These are phyloP conservation scores for Pythium brachiatum DNA, from an alignment of 352 stramenopile genomes.

Conservation along the genomic window DNA sequence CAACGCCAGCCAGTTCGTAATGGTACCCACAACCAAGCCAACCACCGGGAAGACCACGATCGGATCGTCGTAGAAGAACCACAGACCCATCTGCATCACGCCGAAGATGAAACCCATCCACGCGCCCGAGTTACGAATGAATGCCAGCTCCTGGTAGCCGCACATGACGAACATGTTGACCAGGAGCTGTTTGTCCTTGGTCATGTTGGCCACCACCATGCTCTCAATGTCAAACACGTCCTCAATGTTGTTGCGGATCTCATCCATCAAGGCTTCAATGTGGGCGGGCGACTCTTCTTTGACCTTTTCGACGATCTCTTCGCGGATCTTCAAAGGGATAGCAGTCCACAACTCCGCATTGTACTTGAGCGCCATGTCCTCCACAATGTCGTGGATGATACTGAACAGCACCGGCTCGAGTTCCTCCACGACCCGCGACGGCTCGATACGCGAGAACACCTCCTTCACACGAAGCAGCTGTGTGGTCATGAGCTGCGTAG, in stretches of 20 bases:
- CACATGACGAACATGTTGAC: constrained; percentile 95
- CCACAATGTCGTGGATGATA: constrained; percentile 85
- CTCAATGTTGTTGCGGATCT: constrained; percentile 94
- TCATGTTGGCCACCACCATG: constrained; percentile 94
- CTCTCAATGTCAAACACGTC: constrained; percentile 95
- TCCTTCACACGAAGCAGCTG: constrained; percentile 93
- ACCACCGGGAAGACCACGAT: constrained; percentile 89
- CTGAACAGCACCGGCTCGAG: constrained; percentile 92
- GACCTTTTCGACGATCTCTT: constrained; percentile 93
- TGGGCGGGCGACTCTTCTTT: constrained; percentile 92
- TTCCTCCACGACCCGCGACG: constrained; percentile 86
- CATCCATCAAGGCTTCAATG: constrained; percentile 93
- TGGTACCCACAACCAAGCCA: constrained; percentile 94
- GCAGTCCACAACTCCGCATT: constrained; percentile 82
- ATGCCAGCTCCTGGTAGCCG: constrained; percentile 89
- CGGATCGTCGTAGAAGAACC: constrained; percentile 80
- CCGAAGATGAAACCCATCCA: constrained; percentile 91
- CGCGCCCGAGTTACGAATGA: constrained; percentile 90
- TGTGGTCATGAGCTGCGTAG: constrained; percentile 91
- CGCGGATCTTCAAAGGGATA: constrained; percentile 75
- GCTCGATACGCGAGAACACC: constrained; percentile 91
- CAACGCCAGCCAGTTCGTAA: constrained; percentile 96
- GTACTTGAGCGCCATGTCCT: constrained; percentile 89
- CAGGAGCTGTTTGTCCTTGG: constrained; percentile 93
- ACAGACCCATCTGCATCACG: constrained; percentile 87